Conservation (phyloP, 1,284 basidiomycete species). For the Fomitopsis palustris region DNA sequence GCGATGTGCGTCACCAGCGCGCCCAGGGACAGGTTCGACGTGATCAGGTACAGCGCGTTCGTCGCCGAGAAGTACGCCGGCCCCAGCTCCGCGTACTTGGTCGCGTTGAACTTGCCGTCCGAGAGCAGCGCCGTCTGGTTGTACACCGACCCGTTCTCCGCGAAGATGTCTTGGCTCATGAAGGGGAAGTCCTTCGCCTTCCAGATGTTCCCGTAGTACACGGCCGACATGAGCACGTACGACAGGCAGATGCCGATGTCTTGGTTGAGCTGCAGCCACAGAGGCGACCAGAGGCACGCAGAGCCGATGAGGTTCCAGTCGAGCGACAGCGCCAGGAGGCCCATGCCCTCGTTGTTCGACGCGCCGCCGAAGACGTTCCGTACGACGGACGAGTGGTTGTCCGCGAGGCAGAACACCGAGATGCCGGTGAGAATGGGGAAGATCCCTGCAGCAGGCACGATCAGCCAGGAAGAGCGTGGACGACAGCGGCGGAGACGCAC, state of each 20-base stretch:
- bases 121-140: slow-evolving; percentile 31
- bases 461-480: slow-evolving; percentile 1
- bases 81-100: slow-evolving; percentile 27
- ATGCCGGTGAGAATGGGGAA: slow-evolving; percentile 42
- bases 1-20: slow-evolving; percentile 29
- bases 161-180: slow-evolving; percentile 32
- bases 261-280: slow-evolving; percentile 33
- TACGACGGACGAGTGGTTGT: slow-evolving; percentile 43
- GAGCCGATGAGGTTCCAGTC: slow-evolving; percentile 47
- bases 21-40: slow-evolving; percentile 30
- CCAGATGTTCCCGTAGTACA: slow-evolving; percentile 33
- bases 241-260: slow-evolving; percentile 31
- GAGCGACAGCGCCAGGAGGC: slow-evolving; percentile 47
- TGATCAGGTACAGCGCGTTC: slow-evolving; percentile 31
- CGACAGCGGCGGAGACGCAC: not conserved
- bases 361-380: slow-evolving; percentile 59
- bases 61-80: slow-evolving; percentile 31
- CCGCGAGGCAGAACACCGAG: slow-evolving; percentile 58
- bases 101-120: slow-evolving; percentile 28
- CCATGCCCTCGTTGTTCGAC: slow-evolving; percentile 57
- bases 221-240: slow-evolving; percentile 29
- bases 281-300: slow-evolving; percentile 27
- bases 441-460: slow-evolving; percentile 20
- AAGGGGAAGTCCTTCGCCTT: slow-evolving; percentile 32
- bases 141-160: slow-evolving; percentile 27